Conservation (phyloP, 2,329 filamentous ascomycete genomes). For the Scortechinia acanthostroma region DNA sequence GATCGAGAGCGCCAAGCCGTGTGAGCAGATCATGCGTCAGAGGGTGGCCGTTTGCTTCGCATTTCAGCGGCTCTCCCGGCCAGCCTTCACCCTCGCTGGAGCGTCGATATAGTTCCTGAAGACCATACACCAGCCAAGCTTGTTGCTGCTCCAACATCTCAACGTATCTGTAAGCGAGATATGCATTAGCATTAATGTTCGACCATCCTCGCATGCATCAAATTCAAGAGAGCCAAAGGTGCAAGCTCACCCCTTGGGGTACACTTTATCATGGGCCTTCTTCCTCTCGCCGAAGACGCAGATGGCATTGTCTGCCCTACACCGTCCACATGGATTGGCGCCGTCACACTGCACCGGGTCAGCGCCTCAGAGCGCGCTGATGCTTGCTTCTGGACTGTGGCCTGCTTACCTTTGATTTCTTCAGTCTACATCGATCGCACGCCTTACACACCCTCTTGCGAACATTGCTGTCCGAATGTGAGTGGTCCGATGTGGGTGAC, state of each 20-base stretch:
- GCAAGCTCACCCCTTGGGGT: constrained; percentile 57
- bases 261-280: constrained; percentile 60
- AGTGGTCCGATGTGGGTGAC: constrained; percentile 23
- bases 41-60: constrained; percentile 41
- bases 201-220: no score
- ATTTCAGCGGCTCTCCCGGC: constrained; percentile 42
- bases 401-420: constrained; percentile 55
- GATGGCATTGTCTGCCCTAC: constrained; percentile 55
- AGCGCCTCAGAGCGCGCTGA: constrained; percentile 6
- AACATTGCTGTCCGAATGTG: constrained; percentile 33
- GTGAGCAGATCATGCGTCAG: constrained; percentile 58
- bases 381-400: background rate
- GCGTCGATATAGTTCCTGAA: constrained; percentile 51
- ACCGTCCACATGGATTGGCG: constrained; percentile 50
- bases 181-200: no score
- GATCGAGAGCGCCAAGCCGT: constrained; percentile 45
- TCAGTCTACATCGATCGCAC: constrained; percentile 57
- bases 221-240: no score
- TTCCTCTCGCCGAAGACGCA: constrained; percentile 61
- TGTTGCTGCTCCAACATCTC: constrained; percentile 65
- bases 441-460: constrained; percentile 61
- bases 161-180: constrained; percentile 38
- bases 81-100: constrained; percentile 41
- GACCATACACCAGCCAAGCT: constrained; percentile 48
- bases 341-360: constrained; percentile 44